These are phyloP conservation scores for Linnemannia elongata DNA, from an alignment of 192 early-diverging fungal genomes.

Conservation along the genomic window DNA sequence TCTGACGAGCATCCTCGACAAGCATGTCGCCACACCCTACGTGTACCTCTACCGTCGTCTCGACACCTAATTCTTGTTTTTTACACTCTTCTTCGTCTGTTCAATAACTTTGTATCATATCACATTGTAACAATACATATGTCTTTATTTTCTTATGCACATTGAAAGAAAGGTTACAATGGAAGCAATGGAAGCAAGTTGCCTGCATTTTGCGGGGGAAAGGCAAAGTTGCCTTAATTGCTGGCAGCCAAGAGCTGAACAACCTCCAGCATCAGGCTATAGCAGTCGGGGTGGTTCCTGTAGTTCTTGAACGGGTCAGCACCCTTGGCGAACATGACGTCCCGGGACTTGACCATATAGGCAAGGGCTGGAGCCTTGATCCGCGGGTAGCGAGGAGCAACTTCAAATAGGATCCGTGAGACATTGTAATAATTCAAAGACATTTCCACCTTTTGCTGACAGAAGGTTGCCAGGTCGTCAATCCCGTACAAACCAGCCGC, in stretches of 20 bases:
- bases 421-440: background rate
- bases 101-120: background rate
- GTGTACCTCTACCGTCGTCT: constrained; percentile 41
- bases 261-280: background rate
- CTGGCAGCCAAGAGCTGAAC: background rate
- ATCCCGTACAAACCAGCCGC: background rate
- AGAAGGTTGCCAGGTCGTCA: background rate
- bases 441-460: background rate
- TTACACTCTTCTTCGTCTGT: background rate
- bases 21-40: constrained; percentile 41
- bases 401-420: background rate
- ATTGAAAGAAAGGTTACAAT: background rate
- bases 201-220: background rate
- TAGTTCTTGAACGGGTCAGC: background rate
- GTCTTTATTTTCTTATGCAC: background rate
- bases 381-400: background rate
- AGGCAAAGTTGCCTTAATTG: background rate
- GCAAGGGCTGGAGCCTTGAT: background rate
- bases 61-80: background rate
- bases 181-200: background rate
- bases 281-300: background rate
- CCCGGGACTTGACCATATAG: background rate
- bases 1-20: constrained; percentile 1
- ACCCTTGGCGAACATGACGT: background rate
- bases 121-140: background rate